Evolutionary conservation across 331 rosid genomes (phyloP).

Genomic region (Cucumis variabilis): DNA sequence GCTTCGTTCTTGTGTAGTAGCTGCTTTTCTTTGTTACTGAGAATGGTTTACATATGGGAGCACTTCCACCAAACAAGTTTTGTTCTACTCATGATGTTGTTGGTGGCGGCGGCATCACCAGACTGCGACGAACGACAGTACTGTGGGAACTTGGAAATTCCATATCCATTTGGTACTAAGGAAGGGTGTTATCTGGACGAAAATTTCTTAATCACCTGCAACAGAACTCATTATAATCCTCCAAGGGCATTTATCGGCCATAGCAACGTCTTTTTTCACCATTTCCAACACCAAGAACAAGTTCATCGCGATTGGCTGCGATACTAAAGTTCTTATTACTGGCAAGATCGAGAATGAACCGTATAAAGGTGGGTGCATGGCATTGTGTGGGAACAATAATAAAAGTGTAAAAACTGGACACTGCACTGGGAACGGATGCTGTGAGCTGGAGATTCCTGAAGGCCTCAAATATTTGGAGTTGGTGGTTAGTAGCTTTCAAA

Average conservation of each 20-base stretch:
- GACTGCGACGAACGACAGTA: constrained; percentile 6
- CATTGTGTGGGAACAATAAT: not conserved
- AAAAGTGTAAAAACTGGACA: not conserved
- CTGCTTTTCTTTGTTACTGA: too few relatives aligned
- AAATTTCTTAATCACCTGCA: not conserved
- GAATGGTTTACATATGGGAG: too few relatives aligned
- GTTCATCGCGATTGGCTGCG: constrained; percentile 37
- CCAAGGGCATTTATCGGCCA: not conserved
- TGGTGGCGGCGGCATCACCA: not conserved
- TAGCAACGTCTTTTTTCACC: not conserved
- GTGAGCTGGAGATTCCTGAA: too few relatives aligned
- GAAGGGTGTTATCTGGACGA: not conserved
- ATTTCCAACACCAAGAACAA: constrained; percentile 26
- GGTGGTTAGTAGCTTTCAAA: accelerated
- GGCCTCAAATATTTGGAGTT: not conserved
- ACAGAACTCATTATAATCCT: not conserved
- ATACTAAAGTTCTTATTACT: not conserved
- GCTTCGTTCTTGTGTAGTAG: too few relatives aligned
- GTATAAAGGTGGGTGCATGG: not conserved
- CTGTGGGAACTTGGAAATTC: constrained; percentile 33
- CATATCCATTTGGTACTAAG: constrained; percentile 39
- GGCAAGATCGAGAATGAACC: accelerated
- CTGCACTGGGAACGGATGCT: too few relatives aligned
- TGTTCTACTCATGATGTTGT: too few relatives aligned
- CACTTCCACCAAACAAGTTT: too few relatives aligned